Base-by-base conservation (phyloP, 257 asterid species). In the Agastache rugosa region DNA sequence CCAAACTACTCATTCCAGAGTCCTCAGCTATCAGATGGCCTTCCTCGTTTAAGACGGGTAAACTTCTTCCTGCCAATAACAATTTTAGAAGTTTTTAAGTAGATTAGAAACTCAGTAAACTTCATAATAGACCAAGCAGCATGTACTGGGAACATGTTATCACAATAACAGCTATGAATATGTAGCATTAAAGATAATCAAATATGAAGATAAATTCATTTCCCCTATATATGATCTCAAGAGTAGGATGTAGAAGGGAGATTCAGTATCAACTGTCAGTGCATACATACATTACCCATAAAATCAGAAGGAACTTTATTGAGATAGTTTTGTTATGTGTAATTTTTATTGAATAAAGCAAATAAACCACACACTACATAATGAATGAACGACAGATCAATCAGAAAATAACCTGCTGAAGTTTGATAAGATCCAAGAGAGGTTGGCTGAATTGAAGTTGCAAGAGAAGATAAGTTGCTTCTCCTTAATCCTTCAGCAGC, bases 401-500 rank as follows among this genome's bases (percentile, higher is more conserved):
- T 23, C 2, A 65, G 78, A 47, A 67, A 71, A 73, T 74, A 48
- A 90, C 99, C 99, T 83, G 96, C 51, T 61, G 90, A 84, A 78
- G 78, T 80, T 83, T 83, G 98, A 83, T 86, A 88, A 80, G 85
- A 70, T 79, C 98, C 97, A 60, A 75, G 42, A 35, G 96, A 84
- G 48, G 96, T 77, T 72, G 88, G 97, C 69, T 92, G 98, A 71
- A 88, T 67, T 11, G 99, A 82, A 80, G 90, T 79, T 68, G 97
- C 80, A 69, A 92, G 63, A 62, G 97, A 90, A 59, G 99, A 89
- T 74, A 95, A 84, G 83, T 79, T 90, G 81, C 96, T 92, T 64
- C 97, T 87, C 74, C 98, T 79, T 76, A 95, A 83, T 81, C 97
- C 90, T 81, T 95, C 99, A 47, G 96, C 98, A 74, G 96, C 93